phyloP scores from a whole-genome alignment of 2,329 filamentous ascomycete species.

The Cylindrodendrum hubeiense region DNA sequence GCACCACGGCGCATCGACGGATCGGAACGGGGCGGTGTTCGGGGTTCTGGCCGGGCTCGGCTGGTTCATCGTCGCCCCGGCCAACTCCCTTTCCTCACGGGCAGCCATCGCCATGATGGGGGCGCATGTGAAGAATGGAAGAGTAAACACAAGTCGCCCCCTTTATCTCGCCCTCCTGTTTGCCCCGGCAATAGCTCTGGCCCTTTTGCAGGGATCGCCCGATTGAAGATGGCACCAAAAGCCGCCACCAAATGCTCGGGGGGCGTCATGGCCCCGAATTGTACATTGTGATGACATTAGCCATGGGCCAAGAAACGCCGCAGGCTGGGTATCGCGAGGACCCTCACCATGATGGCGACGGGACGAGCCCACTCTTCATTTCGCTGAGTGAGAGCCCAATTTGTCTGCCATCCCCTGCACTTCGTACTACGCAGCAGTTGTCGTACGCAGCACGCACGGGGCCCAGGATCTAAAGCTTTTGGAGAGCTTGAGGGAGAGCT shows the following conservation, averaged over 20 bases:
- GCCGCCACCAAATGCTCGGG: conserved; percentile 21
- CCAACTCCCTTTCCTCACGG: conserved; percentile 4
- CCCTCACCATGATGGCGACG: conserved; percentile 13
- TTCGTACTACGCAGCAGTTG: too few species aligned
- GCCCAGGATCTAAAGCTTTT: not conserved
- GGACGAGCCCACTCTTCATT: conserved; percentile 41
- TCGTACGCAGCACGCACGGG: conserved; percentile 18
- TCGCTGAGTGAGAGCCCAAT: conserved; percentile 32
- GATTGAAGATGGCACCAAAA: conserved; percentile 33
- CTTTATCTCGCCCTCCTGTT: conserved; percentile 6
- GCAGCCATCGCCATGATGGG: not conserved
- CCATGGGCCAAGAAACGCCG: not conserved
- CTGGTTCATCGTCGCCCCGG: conserved; percentile 8
- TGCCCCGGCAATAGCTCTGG: not conserved
- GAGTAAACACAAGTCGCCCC: conserved; percentile 3
- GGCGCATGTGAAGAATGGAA: not conserved
- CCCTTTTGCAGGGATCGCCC: conserved; percentile 9
- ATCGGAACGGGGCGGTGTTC: conserved; percentile 36
- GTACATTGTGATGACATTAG: conserved; percentile 19
- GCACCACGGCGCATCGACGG: conserved; percentile 9
- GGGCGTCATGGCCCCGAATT: conserved; percentile 13
- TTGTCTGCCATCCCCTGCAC: conserved; percentile 6
- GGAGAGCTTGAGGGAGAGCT: conserved; percentile 10
- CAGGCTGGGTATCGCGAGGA: conserved; percentile 12
- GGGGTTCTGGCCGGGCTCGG: not conserved